Base-by-base conservation (phyloP, 2,329 filamentous ascomycete genomes). In the Stachybotrys echinatus region DNA sequence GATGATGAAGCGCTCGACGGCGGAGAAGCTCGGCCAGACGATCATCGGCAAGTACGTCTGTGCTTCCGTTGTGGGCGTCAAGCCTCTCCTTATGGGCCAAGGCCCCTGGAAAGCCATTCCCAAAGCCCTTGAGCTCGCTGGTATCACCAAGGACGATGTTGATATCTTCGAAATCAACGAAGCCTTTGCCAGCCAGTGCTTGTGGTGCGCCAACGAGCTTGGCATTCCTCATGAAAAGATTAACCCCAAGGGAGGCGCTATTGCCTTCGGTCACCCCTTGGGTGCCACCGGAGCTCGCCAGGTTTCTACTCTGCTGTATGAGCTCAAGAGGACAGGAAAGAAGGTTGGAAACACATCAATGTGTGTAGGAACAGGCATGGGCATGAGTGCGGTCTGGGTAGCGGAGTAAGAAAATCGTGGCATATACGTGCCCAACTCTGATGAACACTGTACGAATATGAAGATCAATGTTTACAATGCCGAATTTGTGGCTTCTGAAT, bases 111-210 rank as follows among this genome's bases (percentile, higher is more conserved):
- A 92, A 72, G 92, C 94, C 50, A 97, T 99, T 63, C 94, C 94
- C 56, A 88, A 92, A 66, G 92, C 89, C 4, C 85, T 96, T 50
- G 81, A 89, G 66, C 92, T 94, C 69, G 89, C 92, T 1, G 91
- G 92, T 52, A 84, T 99, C 61, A 78, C 76, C 66, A 89, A 86
- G 71, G 87, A 95, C 50, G 92, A 97, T 59, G 90, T 99, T 23
- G 94, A 97, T 67, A 92, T 97, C 65, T 97, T 83, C 65, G 94
- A 99, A 81, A 96, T 99, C 80, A 99, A 99, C 77, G 94, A 99
- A 81, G 94, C 94, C 1, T 99, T 99, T 69, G 94, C 94, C 27
- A 89, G 84, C 55, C 92, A 97, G 79, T 96, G 90, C 71, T 71
- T 97, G 58, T 97, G 88, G 88, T 96, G 91, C 70, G 83, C 89